phyloP scores from a whole-genome alignment of 169 alveolate genomes.

The Plasmodium coatneyi region DNA sequence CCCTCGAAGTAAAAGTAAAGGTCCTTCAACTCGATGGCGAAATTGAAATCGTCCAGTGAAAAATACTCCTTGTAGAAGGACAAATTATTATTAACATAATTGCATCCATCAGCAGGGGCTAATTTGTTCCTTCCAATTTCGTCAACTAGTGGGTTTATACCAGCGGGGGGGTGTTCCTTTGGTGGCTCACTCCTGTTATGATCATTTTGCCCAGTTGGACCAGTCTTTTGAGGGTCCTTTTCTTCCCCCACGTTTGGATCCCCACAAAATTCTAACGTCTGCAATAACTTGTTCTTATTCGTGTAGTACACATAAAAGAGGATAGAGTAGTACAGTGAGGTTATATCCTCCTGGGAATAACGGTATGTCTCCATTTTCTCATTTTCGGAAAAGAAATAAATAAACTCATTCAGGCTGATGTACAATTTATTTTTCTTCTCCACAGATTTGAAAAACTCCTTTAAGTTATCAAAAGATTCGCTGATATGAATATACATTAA shows the following conservation, averaged over 20 bases:
- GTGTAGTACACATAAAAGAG: conserved; percentile 61
- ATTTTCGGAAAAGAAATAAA: conserved; percentile 52
- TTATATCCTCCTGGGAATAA: conserved; percentile 37
- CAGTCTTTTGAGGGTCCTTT: neutral
- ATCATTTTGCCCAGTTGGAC: neutral
- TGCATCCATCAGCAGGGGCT: neutral
- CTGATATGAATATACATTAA: conserved; percentile 53
- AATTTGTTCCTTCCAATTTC: neutral
- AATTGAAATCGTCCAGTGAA: conserved; percentile 58
- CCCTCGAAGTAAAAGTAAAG: conserved; percentile 73
- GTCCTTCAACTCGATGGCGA: conserved; percentile 62
- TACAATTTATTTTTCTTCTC: conserved; percentile 47
- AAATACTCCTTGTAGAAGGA: conserved; percentile 41
- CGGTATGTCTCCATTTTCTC: conserved; percentile 25
- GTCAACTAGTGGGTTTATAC: neutral
- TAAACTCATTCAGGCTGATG: conserved; percentile 59
- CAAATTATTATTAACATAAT: conserved; percentile 21
- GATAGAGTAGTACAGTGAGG: conserved; percentile 48
- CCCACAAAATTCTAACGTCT: conserved; percentile 11
- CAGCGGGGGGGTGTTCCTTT: neutral
- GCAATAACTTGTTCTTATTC: conserved; percentile 55
- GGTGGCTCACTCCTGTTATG: neutral
- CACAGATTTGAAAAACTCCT: conserved; percentile 34
- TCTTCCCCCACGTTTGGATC: neutral
- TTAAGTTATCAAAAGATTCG: conserved; percentile 40